Evolutionary conservation across 2,329 filamentous ascomycete species (phyloP).

Genomic region (Endoconidiophora polonica): DNA sequence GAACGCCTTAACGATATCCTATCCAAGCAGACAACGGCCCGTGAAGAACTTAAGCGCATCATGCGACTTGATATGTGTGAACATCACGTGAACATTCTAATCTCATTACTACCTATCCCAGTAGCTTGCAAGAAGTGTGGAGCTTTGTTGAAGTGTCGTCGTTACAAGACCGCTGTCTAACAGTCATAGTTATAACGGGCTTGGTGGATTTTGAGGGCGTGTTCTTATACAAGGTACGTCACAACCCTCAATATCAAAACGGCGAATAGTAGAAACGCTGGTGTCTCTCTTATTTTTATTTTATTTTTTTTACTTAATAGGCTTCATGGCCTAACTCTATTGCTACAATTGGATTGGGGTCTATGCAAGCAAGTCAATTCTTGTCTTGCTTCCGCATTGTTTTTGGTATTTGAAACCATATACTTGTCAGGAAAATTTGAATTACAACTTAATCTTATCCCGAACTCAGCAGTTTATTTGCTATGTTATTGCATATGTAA

Average conservation of each 20-base stretch:
- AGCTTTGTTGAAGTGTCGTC: background rate
- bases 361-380: background rate
- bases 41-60: background rate
- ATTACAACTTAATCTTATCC: no score
- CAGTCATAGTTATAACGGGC: background rate
- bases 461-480: no score
- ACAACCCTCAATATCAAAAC: background rate
- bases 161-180: background rate
- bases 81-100: background rate
- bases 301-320: background rate
- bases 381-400: background rate
- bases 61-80: background rate
- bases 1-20: background rate
- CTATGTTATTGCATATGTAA: no score
- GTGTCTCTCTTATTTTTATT: background rate
- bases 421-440: no score
- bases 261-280: background rate
- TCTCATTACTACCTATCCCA: background rate
- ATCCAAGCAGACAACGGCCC: background rate
- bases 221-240: background rate
- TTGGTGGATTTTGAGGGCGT: background rate
- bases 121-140: slow-evolving; percentile 1
- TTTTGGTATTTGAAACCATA: no score
- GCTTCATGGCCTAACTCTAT: slow-evolving; percentile 11
- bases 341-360: slow-evolving; percentile 13